Base-by-base conservation (phyloP, 108 stramenopile genomes). In the Discostella stelligeroides region DNA sequence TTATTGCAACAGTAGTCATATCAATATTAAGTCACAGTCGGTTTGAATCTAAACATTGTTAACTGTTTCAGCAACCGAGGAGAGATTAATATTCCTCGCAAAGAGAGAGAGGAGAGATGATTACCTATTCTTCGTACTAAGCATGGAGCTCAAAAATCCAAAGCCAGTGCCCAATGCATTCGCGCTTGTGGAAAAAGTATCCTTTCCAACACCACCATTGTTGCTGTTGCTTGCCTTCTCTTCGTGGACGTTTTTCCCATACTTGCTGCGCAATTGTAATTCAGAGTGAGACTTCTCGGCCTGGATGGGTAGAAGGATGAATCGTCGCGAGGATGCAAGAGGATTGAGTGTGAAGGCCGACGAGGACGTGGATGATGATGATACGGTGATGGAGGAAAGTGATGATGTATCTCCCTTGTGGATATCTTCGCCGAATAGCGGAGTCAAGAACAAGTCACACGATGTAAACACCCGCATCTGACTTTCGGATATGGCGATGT, bases 81-180 rank as follows among this genome's bases (percentile, higher is more conserved):
- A 18, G 21, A 17, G 48, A 23, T 49, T 18, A 47, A 4, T 8
- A 18, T 8, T 47, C n/a, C n/a, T n/a, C 21, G n/a, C 21, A 23
- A 7, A 23, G 48, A 17, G 11, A 17, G n/a, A 23, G 48, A 7
- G n/a, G 48, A 17, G 0, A 49, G 7, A 17, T 49, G 21, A 37
- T 66, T 85, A 72, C 58, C 72, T 87, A 85, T 61, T 73, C 72
- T 84, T 86, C 23, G 84, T 92, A 49, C 84, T 87, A 21, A 90
- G 84, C 88, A 92, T 88, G 7, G 88, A 90, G 55, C 87, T 88
- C 56, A 92, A 80, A 68, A 92, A 90, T 24, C 88, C 91, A 60
- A 92, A 79, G 11, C 91, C 86, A 55, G 64, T 76, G 20, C 86
- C 77, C 59, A 90, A 54, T 0, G 86, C 87, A 75, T 88, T 88